Percentiles rank a stretch among this genome's conserved stretches.
Conservation (phyloP, 495 filamentous ascomycete genomes). For the Penicillium desertorum region DNA sequence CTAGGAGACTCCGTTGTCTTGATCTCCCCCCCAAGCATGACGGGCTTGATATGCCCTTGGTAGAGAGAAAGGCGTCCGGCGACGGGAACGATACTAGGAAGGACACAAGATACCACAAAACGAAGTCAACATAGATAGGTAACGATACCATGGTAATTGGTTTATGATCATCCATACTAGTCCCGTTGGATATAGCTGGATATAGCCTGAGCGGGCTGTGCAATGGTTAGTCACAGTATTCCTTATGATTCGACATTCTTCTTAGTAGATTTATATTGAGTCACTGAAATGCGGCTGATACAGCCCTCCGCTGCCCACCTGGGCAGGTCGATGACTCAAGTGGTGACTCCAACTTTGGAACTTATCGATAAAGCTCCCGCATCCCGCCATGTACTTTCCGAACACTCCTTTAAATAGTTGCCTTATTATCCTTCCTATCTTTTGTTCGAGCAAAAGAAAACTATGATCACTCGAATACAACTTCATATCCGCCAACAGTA, state of each 20-base stretch:
- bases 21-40: conserved; percentile 78
- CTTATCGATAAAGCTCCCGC: conserved; percentile 45
- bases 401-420: neutral
- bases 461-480: conserved; percentile 52
- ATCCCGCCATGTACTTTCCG: conserved; percentile 5
- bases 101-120: conserved; percentile 26
- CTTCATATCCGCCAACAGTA: conserved; percentile 33
- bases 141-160: conserved; percentile 35
- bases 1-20: conserved; percentile 93
- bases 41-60: conserved; percentile 20
- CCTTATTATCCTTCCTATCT: conserved; percentile 5
- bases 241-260: conserved; percentile 22
- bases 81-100: conserved; percentile 18
- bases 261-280: conserved; percentile 8
- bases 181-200: conserved; percentile 7
- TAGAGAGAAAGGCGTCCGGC: conserved; percentile 28
- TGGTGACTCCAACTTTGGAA: conserved; percentile 19
- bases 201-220: conserved; percentile 1
- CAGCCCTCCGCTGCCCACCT: neutral
- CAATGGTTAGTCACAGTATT: conserved; percentile 15
- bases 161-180: conserved; percentile 17
- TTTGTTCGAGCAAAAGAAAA: conserved; percentile 22
- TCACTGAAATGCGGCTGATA: conserved; percentile 1
- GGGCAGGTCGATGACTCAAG: conserved; percentile 34
- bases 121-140: conserved; percentile 30